These are phyloP conservation scores for Trypanosoma scelopori DNA, from an alignment of 208 protist species.

Conservation along the genomic window DNA sequence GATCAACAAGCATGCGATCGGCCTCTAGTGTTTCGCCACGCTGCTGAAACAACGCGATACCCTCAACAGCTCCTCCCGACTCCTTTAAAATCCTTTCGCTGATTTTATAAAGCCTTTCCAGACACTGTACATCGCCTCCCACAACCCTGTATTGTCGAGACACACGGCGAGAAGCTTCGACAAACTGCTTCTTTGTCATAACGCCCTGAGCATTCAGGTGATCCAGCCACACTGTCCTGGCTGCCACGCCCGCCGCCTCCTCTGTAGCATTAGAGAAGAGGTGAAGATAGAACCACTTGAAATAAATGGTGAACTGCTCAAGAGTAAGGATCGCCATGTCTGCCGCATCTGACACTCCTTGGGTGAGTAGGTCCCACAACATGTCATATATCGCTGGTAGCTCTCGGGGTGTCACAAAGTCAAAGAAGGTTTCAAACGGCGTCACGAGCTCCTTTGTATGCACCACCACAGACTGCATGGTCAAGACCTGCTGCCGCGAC, in stretches of 20 bases:
- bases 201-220: conserved; percentile 46
- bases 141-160: conserved; percentile 47
- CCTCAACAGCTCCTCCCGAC: not conserved
- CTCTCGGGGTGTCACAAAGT: conserved; percentile 23
- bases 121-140: conserved; percentile 45
- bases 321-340: conserved; percentile 24
- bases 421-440: conserved; percentile 56
- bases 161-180: conserved; percentile 51
- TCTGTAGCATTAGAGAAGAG: conserved; percentile 68
- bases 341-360: conserved; percentile 3
- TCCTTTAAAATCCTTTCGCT: conserved; percentile 27
- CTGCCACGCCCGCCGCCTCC: conserved; percentile 45
- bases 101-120: conserved; percentile 41
- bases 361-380: conserved; percentile 37
- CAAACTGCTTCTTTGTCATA: conserved; percentile 50
- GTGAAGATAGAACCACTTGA: conserved; percentile 68
- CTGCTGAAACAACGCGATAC: conserved; percentile 33
- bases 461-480: conserved; percentile 32
- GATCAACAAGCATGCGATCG: conserved; percentile 42
- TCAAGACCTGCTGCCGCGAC: conserved; percentile 48
- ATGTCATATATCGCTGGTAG: conserved; percentile 60
- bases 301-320: conserved; percentile 65
- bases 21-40: conserved; percentile 22
- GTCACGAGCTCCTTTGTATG: conserved; percentile 39
- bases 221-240: conserved; percentile 47